phyloP scores from a whole-genome alignment of 805 yeast species.

The Yamadazyma nakazawae region DNA sequence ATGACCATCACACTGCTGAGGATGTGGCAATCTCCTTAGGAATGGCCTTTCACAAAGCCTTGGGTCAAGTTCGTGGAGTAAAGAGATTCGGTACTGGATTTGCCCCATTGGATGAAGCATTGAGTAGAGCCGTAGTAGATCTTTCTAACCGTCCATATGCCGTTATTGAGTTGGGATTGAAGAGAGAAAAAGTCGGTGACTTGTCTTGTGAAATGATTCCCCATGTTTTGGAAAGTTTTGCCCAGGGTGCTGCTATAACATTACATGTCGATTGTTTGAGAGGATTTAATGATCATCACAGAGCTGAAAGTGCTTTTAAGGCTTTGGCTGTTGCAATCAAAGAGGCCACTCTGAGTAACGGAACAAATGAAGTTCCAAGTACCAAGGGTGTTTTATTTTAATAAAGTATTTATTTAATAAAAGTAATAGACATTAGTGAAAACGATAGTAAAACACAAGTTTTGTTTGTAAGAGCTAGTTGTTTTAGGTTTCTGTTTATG shows the following conservation, averaged over 20 bases:
- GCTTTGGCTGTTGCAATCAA: constrained; percentile 90
- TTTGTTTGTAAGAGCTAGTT: too few species aligned
- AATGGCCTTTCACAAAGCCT: constrained; percentile 79
- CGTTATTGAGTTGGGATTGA: constrained; percentile 82
- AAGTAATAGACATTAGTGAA: not conserved
- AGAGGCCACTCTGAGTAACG: constrained; percentile 80
- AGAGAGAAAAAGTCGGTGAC: constrained; percentile 91
- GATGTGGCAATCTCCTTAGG: constrained; percentile 95
- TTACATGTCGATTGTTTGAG: constrained; percentile 91
- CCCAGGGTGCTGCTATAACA: constrained; percentile 86
- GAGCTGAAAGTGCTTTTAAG: constrained; percentile 95
- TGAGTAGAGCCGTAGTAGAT: constrained; percentile 94
- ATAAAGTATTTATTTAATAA: constrained; percentile 34
- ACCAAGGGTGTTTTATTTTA: constrained; percentile 91
- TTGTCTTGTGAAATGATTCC: constrained; percentile 95
- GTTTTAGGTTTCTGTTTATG: too few species aligned
- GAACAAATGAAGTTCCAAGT: constrained; percentile 88
- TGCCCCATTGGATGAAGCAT: constrained; percentile 96
- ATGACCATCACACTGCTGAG: constrained; percentile 96
- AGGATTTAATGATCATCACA: constrained; percentile 94
- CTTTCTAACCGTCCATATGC: constrained; percentile 91
- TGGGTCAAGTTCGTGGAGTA: constrained; percentile 87
- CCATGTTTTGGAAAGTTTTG: constrained; percentile 93
- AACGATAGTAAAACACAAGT: not conserved
- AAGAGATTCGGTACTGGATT: constrained; percentile 89